phyloP scores from a whole-genome alignment of 2,329 filamentous ascomycete species.

The Tolypocladium nubicola region DNA sequence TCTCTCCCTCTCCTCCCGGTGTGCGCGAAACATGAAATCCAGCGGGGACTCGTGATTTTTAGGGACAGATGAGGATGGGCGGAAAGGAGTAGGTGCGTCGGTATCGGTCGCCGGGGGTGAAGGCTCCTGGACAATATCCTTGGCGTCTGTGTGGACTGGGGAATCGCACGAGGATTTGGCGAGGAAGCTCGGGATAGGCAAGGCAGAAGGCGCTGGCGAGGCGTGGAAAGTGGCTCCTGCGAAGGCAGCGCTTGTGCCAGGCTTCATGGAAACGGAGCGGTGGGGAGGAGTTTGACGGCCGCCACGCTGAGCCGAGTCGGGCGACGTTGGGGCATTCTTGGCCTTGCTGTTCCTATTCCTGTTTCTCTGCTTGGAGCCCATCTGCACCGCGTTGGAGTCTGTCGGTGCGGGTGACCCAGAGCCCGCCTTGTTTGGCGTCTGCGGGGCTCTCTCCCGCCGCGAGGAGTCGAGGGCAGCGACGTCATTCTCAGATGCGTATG shows the following conservation, averaged over 20 bases:
- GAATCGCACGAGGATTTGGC: slow-evolving; percentile 65
- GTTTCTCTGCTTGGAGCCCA: slow-evolving; percentile 17
- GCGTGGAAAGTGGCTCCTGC: slow-evolving; percentile 92
- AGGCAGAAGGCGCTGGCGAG: slow-evolving; percentile 79
- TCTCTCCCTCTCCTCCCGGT: slow-evolving; percentile 64
- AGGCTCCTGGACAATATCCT: slow-evolving; percentile 25
- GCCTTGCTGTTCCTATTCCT: slow-evolving; percentile 19
- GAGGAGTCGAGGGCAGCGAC: slow-evolving; percentile 18
- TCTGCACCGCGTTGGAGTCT: slow-evolving; percentile 12
- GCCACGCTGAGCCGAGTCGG: slow-evolving; percentile 24
- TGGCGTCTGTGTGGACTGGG: slow-evolving; percentile 28
- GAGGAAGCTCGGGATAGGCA: slow-evolving; percentile 82
- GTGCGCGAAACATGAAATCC: slow-evolving; percentile 83
- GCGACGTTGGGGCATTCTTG: slow-evolving; percentile 25
- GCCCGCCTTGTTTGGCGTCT: slow-evolving; percentile 36
- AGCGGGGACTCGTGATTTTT: slow-evolving; percentile 58
- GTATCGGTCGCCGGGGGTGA: slow-evolving; percentile 43
- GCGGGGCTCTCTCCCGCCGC: slow-evolving; percentile 22
- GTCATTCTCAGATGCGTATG: slow-evolving; percentile 52
- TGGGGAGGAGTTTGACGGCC: slow-evolving; percentile 31
- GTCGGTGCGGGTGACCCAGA: slow-evolving; percentile 23
- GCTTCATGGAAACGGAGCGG: slow-evolving; percentile 32
- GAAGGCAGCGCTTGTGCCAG: slow-evolving; percentile 51
- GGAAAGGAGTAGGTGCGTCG: slow-evolving; percentile 34
- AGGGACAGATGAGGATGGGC: slow-evolving; percentile 22